phyloP scores from a whole-genome alignment of 1,284 basidiomycete species.

The Leccinum griseonigrum region DNA sequence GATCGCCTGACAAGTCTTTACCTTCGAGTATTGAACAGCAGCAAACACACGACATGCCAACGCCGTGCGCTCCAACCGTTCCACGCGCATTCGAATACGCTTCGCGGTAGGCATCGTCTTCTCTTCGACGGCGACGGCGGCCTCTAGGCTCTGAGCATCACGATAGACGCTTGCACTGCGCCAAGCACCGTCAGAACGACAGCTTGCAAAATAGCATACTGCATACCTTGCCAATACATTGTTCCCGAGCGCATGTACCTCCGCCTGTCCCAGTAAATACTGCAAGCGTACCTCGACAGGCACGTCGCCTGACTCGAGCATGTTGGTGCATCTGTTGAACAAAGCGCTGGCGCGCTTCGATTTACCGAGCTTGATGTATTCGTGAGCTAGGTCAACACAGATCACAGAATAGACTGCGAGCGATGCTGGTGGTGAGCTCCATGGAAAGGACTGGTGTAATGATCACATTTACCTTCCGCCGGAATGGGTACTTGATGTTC shows the following conservation, averaged over 20 bases:
- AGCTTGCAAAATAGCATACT: neutral
- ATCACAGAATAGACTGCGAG: slow-evolving; percentile 59
- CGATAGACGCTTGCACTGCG: slow-evolving; percentile 54
- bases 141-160: slow-evolving; percentile 52
- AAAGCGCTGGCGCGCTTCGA: slow-evolving; percentile 60
- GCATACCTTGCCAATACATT: slow-evolving; percentile 63
- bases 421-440: neutral
- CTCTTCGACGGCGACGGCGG: slow-evolving; percentile 43
- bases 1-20: slow-evolving; percentile 25
- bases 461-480: slow-evolving; percentile 46
- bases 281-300: slow-evolving; percentile 51
- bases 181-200: neutral
- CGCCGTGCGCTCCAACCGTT: slow-evolving; percentile 65
- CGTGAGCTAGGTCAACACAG: slow-evolving; percentile 71
- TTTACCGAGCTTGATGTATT: slow-evolving; percentile 79
- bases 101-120: slow-evolving; percentile 50
- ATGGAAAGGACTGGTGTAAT: neutral
- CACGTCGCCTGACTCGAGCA: slow-evolving; percentile 41
- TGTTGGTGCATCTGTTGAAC: slow-evolving; percentile 54
- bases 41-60: slow-evolving; percentile 68
- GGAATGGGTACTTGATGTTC: slow-evolving; percentile 40
- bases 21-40: slow-evolving; percentile 65
- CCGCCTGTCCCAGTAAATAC: slow-evolving; percentile 66
- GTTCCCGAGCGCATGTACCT: slow-evolving; percentile 61
- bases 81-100: slow-evolving; percentile 57